Conservation (phyloP, 345 rosid genomes). For the Arabis hirsuta region DNA sequence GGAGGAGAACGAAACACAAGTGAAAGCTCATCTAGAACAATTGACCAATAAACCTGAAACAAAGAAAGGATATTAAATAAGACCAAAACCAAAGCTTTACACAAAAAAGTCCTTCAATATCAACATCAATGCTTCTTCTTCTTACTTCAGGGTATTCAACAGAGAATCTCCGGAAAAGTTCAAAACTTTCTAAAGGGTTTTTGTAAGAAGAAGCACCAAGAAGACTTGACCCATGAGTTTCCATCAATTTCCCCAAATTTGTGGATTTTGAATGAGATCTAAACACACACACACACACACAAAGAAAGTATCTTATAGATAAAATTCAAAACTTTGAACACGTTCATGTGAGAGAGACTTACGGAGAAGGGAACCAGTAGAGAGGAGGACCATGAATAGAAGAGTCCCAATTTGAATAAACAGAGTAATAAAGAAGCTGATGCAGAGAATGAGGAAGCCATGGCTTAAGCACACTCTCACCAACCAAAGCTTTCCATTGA, state of each 20-base stretch:
- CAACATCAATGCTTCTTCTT: background rate
- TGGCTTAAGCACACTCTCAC: slow-evolving; percentile 59
- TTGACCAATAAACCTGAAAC: slow-evolving; percentile 73
- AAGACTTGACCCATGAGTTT: slow-evolving; percentile 64
- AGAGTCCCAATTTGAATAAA: slow-evolving; percentile 70
- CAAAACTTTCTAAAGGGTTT: slow-evolving; percentile 74
- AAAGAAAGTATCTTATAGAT: background rate
- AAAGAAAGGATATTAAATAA: background rate
- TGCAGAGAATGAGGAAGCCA: slow-evolving; percentile 73
- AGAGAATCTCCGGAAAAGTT: slow-evolving; percentile 62
- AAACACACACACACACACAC: background rate
- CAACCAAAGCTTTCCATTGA: slow-evolving; percentile 65
- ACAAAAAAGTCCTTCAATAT: background rate
- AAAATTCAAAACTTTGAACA: background rate
- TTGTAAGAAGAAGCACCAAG: slow-evolving; percentile 67
- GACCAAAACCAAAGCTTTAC: slow-evolving; percentile 23
- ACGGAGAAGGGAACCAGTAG: slow-evolving; percentile 91
- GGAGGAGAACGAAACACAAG: slow-evolving; percentile 62
- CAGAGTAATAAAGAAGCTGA: slow-evolving; percentile 71
- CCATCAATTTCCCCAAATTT: slow-evolving; percentile 79
- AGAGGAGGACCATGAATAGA: slow-evolving; percentile 72
- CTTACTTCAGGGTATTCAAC: slow-evolving; percentile 72
- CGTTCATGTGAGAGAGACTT: slow-evolving; percentile 30
- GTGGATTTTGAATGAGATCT: slow-evolving; percentile 62
- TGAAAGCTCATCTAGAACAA: slow-evolving; percentile 67